A percentile compares a stretch with the other conserved stretches of the same genome.
Conservation (phyloP, 2,329 filamentous ascomycete genomes). For the Whalleya microplaca region DNA sequence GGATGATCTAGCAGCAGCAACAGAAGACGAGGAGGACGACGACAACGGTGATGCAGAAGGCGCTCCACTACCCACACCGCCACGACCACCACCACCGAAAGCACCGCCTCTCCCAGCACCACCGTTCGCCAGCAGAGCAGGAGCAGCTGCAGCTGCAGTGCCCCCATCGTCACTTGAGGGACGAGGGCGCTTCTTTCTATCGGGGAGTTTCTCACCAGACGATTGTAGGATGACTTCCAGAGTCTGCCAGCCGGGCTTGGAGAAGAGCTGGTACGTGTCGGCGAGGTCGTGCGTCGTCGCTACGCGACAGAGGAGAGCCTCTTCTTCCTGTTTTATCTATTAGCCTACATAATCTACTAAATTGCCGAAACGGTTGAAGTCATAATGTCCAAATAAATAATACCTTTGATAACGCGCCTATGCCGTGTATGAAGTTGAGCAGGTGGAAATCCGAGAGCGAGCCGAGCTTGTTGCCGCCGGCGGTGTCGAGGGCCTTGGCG, state of each 20-base stretch:
- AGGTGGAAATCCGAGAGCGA: conserved; percentile 91
- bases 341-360: conserved; percentile 7
- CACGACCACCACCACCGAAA: not conserved
- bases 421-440: conserved; percentile 80
- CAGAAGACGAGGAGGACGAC: conserved; percentile 14
- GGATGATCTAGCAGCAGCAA: conserved; percentile 29
- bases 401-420: conserved; percentile 87
- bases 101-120: too few relatives aligned
- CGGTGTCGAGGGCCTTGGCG: conserved; percentile 69
- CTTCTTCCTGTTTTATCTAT: conserved; percentile 72
- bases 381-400: too few relatives aligned
- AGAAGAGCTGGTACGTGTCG: conserved; percentile 81
- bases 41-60: conserved; percentile 17
- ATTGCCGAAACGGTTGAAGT: conserved; percentile 2
- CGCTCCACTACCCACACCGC: conserved; percentile 6
- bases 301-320: conserved; percentile 81
- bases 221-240: conserved; percentile 91
- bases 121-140: too few relatives aligned
- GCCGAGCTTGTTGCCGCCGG: conserved; percentile 60
- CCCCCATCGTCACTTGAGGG: conserved; percentile 43
- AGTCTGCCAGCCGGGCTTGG: conserved; percentile 91
- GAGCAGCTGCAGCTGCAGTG: not conserved
- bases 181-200: conserved; percentile 61
- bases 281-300: conserved; percentile 80
- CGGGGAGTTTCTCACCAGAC: conserved; percentile 91